Evolutionary conservation across 495 filamentous ascomycete genomes (phyloP), one percentile per base, ranked within the genome.

Genomic region (Tuber microsphaerosporum): DNA sequence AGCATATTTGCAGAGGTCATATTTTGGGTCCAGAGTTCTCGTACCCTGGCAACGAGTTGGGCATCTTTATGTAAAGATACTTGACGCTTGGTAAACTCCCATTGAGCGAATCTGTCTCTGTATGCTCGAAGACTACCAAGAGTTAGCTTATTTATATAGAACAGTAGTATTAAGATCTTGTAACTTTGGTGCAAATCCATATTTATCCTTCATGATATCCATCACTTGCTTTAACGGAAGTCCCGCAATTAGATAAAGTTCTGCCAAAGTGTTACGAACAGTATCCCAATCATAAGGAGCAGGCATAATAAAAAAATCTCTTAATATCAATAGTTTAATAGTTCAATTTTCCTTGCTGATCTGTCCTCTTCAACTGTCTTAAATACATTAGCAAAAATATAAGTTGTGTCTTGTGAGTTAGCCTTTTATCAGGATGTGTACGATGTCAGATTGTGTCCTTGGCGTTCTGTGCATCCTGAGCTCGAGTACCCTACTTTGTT

Each of bases 1-100:
- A 71, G 1, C 0, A 75, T 75, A 14, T 37, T 48, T 20, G 48
- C 71, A 7, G 68, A 75, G 0, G 34, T 41, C 68, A 75, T 51
- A 46, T 75, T 71, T 26, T 48, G n/a, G 12, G 48, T 71, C 26
- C 71, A 75, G 0, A 75, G 34, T 5, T 75, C 73, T 0, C 12
- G n/a, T 12, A 42, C 20, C 12, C 42, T 17, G 8, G 16, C 1
- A 6, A 71, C 44, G 0, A 75, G 68, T 8, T 56, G 43, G 1
- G 22, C 0, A 37, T 75, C 31, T 17, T 75, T n/a, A 42, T 75
- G 9, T 20, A 75, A 20, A 0, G 20, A 51, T 51, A n/a, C 46
- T 51, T n/a, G 26, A 1, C 34, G 43, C 5, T 71, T 75, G 0
- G 41, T 44, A 26, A 75, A 75, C n/a, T 71, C 9, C 65, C 68